Conservation (phyloP, 352 stramenopile genomes). For the Phytophthora hibernalis region DNA sequence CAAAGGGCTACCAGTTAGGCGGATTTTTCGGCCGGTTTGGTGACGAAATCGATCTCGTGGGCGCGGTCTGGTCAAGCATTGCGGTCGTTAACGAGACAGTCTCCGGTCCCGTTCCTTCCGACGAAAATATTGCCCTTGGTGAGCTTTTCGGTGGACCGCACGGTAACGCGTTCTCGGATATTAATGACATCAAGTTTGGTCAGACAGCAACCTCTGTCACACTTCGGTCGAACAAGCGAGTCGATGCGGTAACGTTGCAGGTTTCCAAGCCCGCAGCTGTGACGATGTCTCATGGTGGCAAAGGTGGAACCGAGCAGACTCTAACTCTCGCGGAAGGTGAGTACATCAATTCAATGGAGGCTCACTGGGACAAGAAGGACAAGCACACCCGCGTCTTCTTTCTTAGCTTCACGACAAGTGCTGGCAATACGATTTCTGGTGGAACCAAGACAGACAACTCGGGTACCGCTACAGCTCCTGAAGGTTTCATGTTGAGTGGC, state of each 20-base stretch:
- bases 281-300: conserved; percentile 47
- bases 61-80: conserved; percentile 36
- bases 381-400: conserved; percentile 53
- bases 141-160: conserved; percentile 29
- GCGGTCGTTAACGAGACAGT: conserved; percentile 26
- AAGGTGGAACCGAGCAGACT: conserved; percentile 41
- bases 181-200: conserved; percentile 28
- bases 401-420: conserved; percentile 49
- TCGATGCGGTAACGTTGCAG: conserved; percentile 53
- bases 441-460: conserved; percentile 34
- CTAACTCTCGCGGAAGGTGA: conserved; percentile 44
- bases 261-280: conserved; percentile 19
- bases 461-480: conserved; percentile 13
- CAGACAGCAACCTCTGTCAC: conserved; percentile 24
- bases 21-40: conserved; percentile 30
- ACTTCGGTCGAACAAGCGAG: conserved; percentile 30
- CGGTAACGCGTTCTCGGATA: conserved; percentile 34
- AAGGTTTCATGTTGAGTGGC: conserved; percentile 30
- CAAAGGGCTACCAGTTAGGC: conserved; percentile 29
- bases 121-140: conserved; percentile 29
- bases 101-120: conserved; percentile 6
- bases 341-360: conserved; percentile 40
- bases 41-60: conserved; percentile 28
- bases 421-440: conserved; percentile 33
- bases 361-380: conserved; percentile 55